A percentile compares a stretch with the other conserved stretches of the same genome.
phyloP scores from a whole-genome alignment of 495 filamentous ascomycete species.

The Chaetomium cochliodes region DNA sequence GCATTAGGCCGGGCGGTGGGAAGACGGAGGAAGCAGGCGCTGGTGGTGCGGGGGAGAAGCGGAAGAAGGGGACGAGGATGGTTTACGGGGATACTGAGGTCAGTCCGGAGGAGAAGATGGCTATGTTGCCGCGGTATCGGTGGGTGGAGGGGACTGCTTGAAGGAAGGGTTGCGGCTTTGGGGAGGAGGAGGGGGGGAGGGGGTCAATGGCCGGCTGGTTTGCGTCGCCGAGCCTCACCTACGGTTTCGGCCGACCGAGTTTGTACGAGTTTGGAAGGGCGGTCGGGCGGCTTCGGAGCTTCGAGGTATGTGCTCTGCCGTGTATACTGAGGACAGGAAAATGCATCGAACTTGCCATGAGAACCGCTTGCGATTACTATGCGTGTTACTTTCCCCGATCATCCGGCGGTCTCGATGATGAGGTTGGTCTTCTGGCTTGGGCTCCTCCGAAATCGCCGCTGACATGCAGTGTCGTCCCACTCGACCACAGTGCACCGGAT shows the following conservation, averaged over 20 bases:
- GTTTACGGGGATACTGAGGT: conserved; percentile 74
- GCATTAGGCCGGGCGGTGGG: conserved; percentile 44
- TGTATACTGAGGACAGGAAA: conserved; percentile 23
- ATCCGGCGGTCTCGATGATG: background rate
- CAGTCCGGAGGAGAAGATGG: conserved; percentile 88
- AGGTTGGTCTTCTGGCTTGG: background rate
- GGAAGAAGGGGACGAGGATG: conserved; percentile 67
- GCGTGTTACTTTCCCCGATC: background rate
- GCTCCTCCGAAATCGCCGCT: background rate
- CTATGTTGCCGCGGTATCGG: conserved; percentile 70
- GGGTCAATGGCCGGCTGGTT: background rate
- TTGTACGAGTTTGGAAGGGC: conserved; percentile 6
- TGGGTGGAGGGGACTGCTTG: conserved; percentile 45
- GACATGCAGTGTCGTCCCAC: background rate
- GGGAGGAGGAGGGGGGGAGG: background rate
- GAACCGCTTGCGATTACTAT: background rate
- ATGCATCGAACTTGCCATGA: conserved; percentile 16
- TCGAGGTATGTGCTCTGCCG: conserved; percentile 23
- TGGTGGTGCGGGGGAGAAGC: conserved; percentile 60
- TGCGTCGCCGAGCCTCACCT: background rate
- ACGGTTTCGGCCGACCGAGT: background rate
- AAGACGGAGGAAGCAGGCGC: conserved; percentile 38
- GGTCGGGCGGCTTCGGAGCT: background rate
- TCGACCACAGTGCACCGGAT: background rate
- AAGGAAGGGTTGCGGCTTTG: background rate